phyloP scores from a whole-genome alignment of 768 basidiomycete genomes.

The Psilocybe azurescens region DNA sequence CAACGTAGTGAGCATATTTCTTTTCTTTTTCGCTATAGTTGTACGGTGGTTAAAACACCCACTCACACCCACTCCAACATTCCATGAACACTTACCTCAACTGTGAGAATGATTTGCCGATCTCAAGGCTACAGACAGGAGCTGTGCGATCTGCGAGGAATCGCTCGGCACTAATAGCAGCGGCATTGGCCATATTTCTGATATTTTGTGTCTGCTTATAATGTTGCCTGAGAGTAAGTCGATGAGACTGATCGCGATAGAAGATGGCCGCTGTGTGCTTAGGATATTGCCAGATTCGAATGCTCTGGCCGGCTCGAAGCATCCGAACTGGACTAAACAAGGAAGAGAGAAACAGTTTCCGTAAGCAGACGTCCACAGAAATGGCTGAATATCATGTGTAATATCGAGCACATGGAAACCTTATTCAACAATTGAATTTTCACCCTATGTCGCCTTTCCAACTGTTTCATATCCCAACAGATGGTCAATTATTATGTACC shows the following conservation, averaged over 20 bases:
- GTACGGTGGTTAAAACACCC: not conserved
- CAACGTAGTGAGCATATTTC: slow-evolving; percentile 77
- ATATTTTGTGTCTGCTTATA: slow-evolving; percentile 2
- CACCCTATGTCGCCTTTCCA: not conserved
- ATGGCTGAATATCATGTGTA: not conserved
- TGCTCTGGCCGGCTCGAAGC: slow-evolving; percentile 26
- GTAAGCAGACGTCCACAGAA: not conserved
- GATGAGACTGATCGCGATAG: slow-evolving; percentile 21
- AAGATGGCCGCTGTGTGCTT: slow-evolving; percentile 5
- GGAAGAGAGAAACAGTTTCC: slow-evolving; percentile 12
- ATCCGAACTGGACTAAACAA: slow-evolving; percentile 15
- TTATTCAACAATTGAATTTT: not conserved
- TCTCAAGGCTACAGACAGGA: slow-evolving; percentile 77
- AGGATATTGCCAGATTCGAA: slow-evolving; percentile 15
- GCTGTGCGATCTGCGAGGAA: slow-evolving; percentile 78
- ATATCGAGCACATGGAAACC: not conserved
- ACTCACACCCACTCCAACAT: slow-evolving; percentile 3
- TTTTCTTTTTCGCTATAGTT: slow-evolving; percentile 68
- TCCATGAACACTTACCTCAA: slow-evolving; percentile 51
- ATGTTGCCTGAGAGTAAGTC: slow-evolving; percentile 9
- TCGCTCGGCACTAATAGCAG: slow-evolving; percentile 51
- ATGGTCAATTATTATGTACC: too few relatives aligned
- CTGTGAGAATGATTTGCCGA: slow-evolving; percentile 70
- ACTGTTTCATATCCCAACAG: too few relatives aligned
- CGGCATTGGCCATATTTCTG: slow-evolving; percentile 32